Evolutionary conservation across 192 early-diverging fungal species (phyloP).

Genomic region (Phlyctochytrium arcticum): DNA sequence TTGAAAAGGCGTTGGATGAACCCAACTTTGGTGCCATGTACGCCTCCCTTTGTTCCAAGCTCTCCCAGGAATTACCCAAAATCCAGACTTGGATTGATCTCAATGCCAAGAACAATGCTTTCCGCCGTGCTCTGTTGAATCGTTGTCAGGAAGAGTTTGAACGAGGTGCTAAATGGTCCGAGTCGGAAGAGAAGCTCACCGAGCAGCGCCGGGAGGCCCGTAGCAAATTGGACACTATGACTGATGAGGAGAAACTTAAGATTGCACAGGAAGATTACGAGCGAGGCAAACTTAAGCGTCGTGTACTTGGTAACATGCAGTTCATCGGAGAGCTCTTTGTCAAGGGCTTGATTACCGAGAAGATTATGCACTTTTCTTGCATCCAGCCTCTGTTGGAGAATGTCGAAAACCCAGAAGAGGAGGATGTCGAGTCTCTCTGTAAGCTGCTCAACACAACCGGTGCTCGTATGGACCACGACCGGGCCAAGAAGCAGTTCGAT

Average conservation of each 20-base stretch:
- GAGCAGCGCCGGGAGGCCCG: slow-evolving; percentile 30
- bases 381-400: slow-evolving; percentile 73
- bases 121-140: slow-evolving; percentile 89
- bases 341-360: slow-evolving; percentile 81
- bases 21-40: slow-evolving; percentile 87
- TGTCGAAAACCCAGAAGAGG: slow-evolving; percentile 80
- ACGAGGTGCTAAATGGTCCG: slow-evolving; percentile 74
- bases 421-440: slow-evolving; percentile 89
- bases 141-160: slow-evolving; percentile 96
- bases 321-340: slow-evolving; percentile 98
- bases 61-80: slow-evolving; percentile 52
- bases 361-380: slow-evolving; percentile 92
- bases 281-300: slow-evolving; percentile 87
- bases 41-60: slow-evolving; percentile 75
- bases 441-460: slow-evolving; percentile 91
- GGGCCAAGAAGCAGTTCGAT: slow-evolving; percentile 69
- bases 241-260: slow-evolving; percentile 52
- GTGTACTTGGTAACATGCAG: slow-evolving; percentile 84
- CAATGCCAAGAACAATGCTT: slow-evolving; percentile 67
- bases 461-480: slow-evolving; percentile 65
- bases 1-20: slow-evolving; percentile 95
- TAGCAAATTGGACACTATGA: slow-evolving; percentile 56
- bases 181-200: slow-evolving; percentile 29
- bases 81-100: slow-evolving; percentile 58
- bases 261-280: slow-evolving; percentile 67